Conservation (phyloP, 139 green algal species). For the Chlamydomonas urium region DNA sequence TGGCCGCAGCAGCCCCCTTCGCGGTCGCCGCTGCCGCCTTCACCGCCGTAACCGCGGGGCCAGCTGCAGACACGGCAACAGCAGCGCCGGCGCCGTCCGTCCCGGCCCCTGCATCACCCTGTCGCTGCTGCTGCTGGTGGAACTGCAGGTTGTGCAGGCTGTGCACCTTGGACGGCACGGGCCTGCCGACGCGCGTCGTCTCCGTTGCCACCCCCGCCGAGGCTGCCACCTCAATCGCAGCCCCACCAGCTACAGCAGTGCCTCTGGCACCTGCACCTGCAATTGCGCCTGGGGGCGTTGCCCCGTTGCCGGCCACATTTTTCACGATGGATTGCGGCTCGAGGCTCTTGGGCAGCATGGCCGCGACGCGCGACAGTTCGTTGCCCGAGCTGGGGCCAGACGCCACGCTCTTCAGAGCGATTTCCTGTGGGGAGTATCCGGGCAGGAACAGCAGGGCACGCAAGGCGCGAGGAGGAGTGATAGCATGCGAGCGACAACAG, state of each 20-base stretch:
- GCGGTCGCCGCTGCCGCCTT: not conserved
- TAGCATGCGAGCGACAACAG: too few relatives aligned
- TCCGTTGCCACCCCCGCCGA: not conserved
- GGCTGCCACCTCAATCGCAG: not conserved
- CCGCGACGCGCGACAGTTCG: too few relatives aligned
- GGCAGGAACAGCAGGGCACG: too few relatives aligned
- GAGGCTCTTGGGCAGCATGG: too few relatives aligned
- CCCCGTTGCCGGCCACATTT: too few relatives aligned
- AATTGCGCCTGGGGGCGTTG: too few relatives aligned
- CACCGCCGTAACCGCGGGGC: not conserved
- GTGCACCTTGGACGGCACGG: not conserved
- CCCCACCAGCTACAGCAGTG: not conserved
- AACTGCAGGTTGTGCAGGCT: not conserved
- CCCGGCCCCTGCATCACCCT: not conserved
- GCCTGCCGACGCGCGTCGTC: not conserved
- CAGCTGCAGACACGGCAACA: not conserved
- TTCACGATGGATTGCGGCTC: too few relatives aligned
- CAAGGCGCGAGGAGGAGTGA: too few relatives aligned
- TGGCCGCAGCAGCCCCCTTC: not conserved
- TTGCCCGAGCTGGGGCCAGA: too few relatives aligned
- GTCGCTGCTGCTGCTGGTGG: not conserved
- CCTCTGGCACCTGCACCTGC: too few relatives aligned
- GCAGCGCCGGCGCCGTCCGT: not conserved
- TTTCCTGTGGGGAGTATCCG: too few relatives aligned
- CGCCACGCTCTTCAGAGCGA: too few relatives aligned